Evolutionary conservation across 2,329 filamentous ascomycete genomes (phyloP), one percentile per base, ranked within the genome.

Genomic region (Alternaria ventricosa): DNA sequence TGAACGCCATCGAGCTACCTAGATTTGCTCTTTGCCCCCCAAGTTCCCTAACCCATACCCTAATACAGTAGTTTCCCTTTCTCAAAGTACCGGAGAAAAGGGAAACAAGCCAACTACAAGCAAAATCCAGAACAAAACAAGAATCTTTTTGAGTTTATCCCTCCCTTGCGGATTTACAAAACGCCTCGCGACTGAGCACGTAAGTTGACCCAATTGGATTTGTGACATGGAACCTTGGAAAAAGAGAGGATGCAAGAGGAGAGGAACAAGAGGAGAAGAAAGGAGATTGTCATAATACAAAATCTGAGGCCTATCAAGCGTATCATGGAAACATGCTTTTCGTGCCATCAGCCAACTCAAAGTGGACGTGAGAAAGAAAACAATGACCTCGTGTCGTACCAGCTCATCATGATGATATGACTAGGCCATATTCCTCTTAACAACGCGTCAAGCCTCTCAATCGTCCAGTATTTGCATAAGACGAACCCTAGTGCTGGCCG

Each of bases 251-350:
- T 73, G 74, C 74, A 76, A 72, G 68, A 69, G 73, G 65, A 71
- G 70, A 72, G 60, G 67, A 55, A 64, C 61, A 66, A 63, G 65
- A 65, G 36, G 69, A 61, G 68, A 67, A 64, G 66, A 70, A 71
- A 72, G 64, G 61, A 72, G 63, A 69, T 63, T 68, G 67, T 76
- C 75, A 75, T 77, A 75, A 74, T 77, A 77, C 75, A 77, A 74
- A 70, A 64, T 63, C 61, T 67, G 66, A 69, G 72, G 63, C 70
- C 45, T 69, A 67, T 59, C 61, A 72, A 67, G 66, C 68, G 64
- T 62, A 70, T 67, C 71, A 69, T 71, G 60, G 64, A 68, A 69
- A 56, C 60, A 68, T 73, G 67, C 69, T 72, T 74, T 67, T 60
- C 60, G 62, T 66, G 71, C 68, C 68, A 51, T 74, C 69, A 73